Percentiles rank a stretch among this genome's conserved stretches.
Evolutionary conservation across 2,329 filamentous ascomycete genomes (phyloP).

Genomic region (Epichloe sibirici): DNA sequence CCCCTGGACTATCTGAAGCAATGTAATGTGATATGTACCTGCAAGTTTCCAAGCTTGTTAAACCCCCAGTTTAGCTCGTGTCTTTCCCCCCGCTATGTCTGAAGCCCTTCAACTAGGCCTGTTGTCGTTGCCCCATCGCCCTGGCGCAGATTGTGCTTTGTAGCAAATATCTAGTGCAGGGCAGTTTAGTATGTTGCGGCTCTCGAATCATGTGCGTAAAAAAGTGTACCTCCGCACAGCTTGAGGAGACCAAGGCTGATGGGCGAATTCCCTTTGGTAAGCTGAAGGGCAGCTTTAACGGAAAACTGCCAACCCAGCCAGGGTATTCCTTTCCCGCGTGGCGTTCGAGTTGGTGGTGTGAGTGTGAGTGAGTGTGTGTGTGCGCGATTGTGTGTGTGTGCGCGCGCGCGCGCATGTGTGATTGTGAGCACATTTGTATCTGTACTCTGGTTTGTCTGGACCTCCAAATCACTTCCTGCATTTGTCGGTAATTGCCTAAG

Average conservation of each 20-base stretch:
- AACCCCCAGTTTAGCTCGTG: neutral
- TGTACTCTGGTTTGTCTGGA: neutral
- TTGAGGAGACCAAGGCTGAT: neutral
- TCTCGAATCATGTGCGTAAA: neutral
- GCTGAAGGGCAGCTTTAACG: neutral
- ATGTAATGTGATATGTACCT: neutral
- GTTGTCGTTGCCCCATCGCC: neutral
- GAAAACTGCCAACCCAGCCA: neutral
- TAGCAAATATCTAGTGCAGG: neutral
- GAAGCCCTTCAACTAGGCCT: neutral
- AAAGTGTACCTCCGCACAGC: neutral
- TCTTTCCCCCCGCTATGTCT: neutral
- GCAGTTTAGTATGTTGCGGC: too few relatives aligned
- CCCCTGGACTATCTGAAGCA: slow-evolving; percentile 3
- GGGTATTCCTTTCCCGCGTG: slow-evolving; percentile 5
- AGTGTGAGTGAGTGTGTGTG: slow-evolving; percentile 1
- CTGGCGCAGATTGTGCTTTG: neutral
- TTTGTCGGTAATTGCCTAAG: slow-evolving; percentile 9
- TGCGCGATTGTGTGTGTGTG: neutral
- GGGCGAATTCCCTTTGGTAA: neutral
- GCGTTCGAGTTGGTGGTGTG: slow-evolving; percentile 3
- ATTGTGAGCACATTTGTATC: slow-evolving; percentile 3
- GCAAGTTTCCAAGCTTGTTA: neutral
- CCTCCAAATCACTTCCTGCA: slow-evolving; percentile 5
- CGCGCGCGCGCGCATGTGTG: slow-evolving; percentile 3